These are phyloP conservation scores for Angomonas ambiguus DNA, from an alignment of 208 protist species.

Conservation along the genomic window DNA sequence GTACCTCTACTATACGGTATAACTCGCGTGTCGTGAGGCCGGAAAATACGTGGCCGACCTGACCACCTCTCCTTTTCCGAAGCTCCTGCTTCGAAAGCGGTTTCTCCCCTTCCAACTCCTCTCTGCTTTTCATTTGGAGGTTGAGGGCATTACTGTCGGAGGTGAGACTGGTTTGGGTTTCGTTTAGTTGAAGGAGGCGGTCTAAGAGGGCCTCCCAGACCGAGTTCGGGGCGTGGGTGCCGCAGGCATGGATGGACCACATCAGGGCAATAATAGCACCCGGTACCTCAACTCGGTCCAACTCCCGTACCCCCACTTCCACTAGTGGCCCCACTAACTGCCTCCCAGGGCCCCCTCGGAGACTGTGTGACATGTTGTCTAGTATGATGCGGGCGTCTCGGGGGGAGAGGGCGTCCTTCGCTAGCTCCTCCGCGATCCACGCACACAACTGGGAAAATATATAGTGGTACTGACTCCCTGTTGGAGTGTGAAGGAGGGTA, in stretches of 20 bases:
- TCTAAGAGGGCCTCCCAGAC: constrained; percentile 52
- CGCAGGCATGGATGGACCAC: constrained; percentile 47
- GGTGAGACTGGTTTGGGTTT: neutral
- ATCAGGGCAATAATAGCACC: constrained; percentile 59
- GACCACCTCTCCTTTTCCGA: neutral
- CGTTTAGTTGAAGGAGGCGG: constrained; percentile 47
- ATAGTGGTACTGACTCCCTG: constrained; percentile 30
- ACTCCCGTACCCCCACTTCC: constrained; percentile 29
- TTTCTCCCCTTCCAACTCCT: neutral
- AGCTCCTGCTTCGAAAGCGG: neutral
- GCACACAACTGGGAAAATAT: constrained; percentile 23
- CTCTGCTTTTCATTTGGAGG: neutral
- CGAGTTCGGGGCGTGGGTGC: constrained; percentile 41
- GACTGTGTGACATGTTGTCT: constrained; percentile 23
- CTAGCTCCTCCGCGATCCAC: constrained; percentile 44
- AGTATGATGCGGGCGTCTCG: constrained; percentile 44
- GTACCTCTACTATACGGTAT: constrained; percentile 58
- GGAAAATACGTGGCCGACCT: constrained; percentile 65
- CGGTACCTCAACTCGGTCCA: constrained; percentile 18
- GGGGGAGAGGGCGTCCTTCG: constrained; percentile 17
- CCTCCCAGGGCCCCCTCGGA: constrained; percentile 13
- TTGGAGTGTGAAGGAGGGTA: constrained; percentile 19
- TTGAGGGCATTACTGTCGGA: neutral
- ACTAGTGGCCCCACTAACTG: constrained; percentile 41
- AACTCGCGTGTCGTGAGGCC: constrained; percentile 71